Conservation (phyloP, 148 eudicot genomes). For the Rhododendron simsii region DNA sequence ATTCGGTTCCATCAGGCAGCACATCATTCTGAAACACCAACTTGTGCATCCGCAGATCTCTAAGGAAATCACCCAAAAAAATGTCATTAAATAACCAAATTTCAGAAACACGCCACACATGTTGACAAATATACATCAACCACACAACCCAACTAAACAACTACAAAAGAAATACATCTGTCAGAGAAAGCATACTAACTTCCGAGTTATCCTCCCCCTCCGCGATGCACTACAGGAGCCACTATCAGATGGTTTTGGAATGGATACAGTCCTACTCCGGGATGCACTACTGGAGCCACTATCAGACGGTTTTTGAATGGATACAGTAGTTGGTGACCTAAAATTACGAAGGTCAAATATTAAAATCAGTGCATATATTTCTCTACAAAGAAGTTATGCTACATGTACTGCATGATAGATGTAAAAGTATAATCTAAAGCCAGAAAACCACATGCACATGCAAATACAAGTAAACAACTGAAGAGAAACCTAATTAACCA, state of each 20-base stretch:
- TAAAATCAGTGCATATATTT: neutral
- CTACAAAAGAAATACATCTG: neutral
- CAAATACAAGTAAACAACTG: neutral
- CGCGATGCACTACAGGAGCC: constrained; percentile 27
- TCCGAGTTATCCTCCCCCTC: constrained; percentile 60
- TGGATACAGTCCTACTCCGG: constrained; percentile 22
- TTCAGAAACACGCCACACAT: neutral
- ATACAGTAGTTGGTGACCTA: constrained; percentile 35
- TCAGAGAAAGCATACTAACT: constrained; percentile 42
- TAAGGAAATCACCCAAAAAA: constrained; percentile 20
- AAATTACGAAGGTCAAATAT: constrained; percentile 9
- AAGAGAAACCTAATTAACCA: neutral
- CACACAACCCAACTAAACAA: neutral
- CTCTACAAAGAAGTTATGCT: neutral
- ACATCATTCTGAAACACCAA: constrained; percentile 61
- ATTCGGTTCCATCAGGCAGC: constrained; percentile 74
- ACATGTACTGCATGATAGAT: neutral
- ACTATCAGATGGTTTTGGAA: constrained; percentile 24
- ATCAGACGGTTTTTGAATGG: constrained; percentile 24
- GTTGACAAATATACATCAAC: neutral
- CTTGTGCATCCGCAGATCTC: constrained; percentile 79
- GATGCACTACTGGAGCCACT: constrained; percentile 25
- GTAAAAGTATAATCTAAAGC: neutral
- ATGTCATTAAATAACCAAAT: neutral
- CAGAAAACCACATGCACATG: neutral